Conservation (phyloP, 2,329 filamentous ascomycete genomes). For the Phialophora macrospora region DNA sequence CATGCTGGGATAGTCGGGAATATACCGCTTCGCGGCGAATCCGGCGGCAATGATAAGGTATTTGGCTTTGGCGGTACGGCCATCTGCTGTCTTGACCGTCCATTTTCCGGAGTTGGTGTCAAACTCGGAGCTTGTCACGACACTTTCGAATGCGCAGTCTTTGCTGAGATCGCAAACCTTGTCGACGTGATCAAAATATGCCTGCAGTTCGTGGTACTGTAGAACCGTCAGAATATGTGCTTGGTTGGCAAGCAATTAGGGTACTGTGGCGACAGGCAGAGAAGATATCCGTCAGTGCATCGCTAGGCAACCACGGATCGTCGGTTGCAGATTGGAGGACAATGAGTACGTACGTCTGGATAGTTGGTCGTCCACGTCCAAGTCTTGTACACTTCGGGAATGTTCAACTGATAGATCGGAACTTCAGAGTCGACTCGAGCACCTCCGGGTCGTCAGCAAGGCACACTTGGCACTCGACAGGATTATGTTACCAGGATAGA, state of each 20-base stretch:
- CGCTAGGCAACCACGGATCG: neutral
- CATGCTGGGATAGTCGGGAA: slow-evolving; percentile 63
- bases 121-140: slow-evolving; percentile 50
- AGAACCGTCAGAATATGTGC: neutral
- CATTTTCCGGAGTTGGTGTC: slow-evolving; percentile 48
- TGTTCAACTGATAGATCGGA: slow-evolving; percentile 55
- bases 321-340: neutral
- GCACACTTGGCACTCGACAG: neutral
- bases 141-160: slow-evolving; percentile 53
- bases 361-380: slow-evolving; percentile 42
- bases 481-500: slow-evolving; percentile 42
- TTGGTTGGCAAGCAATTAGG: neutral
- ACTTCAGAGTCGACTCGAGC: slow-evolving; percentile 55
- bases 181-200: slow-evolving; percentile 56
- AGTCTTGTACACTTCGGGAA: slow-evolving; percentile 54
- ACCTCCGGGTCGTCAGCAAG: slow-evolving; percentile 40
- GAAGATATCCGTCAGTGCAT: neutral
- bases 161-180: slow-evolving; percentile 51
- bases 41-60: slow-evolving; percentile 57
- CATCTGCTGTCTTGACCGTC: slow-evolving; percentile 52
- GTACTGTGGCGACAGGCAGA: neutral
- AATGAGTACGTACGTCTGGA: slow-evolving; percentile 37
- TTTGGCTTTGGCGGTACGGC: slow-evolving; percentile 46
- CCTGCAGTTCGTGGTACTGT: slow-evolving; percentile 47
- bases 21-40: slow-evolving; percentile 63